Evolutionary conservation across 192 early-diverging fungal genomes (phyloP), one percentile per base, ranked within the genome.

Genomic region (Coemansia sp.): DNA sequence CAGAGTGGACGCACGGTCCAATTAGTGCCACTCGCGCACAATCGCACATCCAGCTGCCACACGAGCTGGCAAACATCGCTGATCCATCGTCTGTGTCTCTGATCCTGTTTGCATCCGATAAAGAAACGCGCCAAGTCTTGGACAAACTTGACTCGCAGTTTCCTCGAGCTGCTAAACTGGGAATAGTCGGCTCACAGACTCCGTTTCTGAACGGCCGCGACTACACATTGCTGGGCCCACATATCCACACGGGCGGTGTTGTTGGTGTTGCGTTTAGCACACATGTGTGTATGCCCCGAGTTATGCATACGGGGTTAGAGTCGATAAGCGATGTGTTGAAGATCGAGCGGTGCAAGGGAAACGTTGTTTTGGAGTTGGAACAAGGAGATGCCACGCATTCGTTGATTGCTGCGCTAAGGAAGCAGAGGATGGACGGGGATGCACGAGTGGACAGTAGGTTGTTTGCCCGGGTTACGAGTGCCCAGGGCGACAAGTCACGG

Each of bases 351-450:
- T 64, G 66, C 52, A 69, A 75, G 60, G 78, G 78, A 4, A 81
- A 81, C 45, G 78, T 81, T n/a, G 57, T 81, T 15, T 41, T 81
- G 59, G 78, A 81, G 12, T 53, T 81, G 2, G 78, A 81, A 32
- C 37, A 68, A 10, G 72, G 69, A 2, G 62, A 52, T 19, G 62
- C 62, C 0, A 66, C 64, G 0, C 65, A 60, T 23, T 51, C 49
- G 50, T 59, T 81, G n/a, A 68, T 81, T 29, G 65, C 72, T 6
- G 35, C 39, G 25, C 23, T 81, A 10, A 62, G 73, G 23, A 59
- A 27, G 17, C 49, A 25, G 9, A 48, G 57, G 27, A 22, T 21
- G 43, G 21, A 21, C 32, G 32, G 32, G 32, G 69, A 72, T 14
- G 15, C 17, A 32, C 58, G 66, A 8, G 32, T 35, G 32, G 32